Base-by-base conservation (phyloP, 345 rosid species). In the Acer campestre region DNA sequence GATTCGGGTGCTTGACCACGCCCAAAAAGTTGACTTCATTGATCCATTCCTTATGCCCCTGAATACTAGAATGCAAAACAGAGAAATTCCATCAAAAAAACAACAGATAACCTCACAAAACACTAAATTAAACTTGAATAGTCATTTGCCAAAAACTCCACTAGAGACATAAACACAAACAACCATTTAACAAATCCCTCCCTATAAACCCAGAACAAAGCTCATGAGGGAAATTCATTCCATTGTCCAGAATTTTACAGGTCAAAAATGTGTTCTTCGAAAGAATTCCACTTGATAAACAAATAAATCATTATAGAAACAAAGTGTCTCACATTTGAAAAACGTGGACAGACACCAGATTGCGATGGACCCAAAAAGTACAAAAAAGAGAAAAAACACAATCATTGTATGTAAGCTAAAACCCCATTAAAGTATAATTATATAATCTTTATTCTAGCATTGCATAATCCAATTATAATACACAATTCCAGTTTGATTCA, bases 11-110 rank as follows among this genome's bases (percentile, higher is more conserved):
- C 70, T 94, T 89, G 66, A 94, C 92, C 27, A 96, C 95, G 20
- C 98, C 99, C 76, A 96, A 80, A 68, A 92, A 94, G 81, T 87
- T 92, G 82, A 96, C 98, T 69, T 96, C 99, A 82, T 94, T 92
- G 80, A 96, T 89, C 99, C 99, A 94, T 84, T 96, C 97, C 85
- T 91, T 96, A 77, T 94, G 97, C 90, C 99, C 99, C 99, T 95
- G 96, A 88, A 83, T 76, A 64, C 90, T 90, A 90, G 90, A 86
- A 87, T 78, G 81, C 75, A 89, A 86, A 79, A 82, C 62, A 80
- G 13, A 68, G 31, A 73, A 67, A 53, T 29, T 82, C 79, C 80
- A 73, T 84, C 70, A 56, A 12, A 10, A 13, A 56, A 17, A 6
- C 1, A n/a, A 17, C 23, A 87, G 80, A 42, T 62, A 55, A 35